Evolutionary conservation across 441 rosid genomes (phyloP), one percentile per base, ranked within the genome.

Genomic region (Erodium texanum): DNA sequence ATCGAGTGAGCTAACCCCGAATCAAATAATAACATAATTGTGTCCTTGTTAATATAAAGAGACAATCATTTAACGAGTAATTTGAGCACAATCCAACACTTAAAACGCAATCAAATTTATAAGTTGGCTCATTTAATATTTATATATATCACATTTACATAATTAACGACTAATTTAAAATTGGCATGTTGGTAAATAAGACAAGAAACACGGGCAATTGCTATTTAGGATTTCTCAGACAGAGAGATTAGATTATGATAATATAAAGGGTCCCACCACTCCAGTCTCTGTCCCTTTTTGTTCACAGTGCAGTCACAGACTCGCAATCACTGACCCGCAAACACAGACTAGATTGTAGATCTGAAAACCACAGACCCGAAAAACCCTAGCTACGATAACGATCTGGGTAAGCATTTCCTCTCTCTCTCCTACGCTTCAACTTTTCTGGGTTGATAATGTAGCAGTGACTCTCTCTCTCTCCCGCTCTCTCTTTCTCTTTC

Each of bases 351-450:
- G 29, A 67, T 75, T 79, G 67, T 70, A 81, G 88, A 85, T 87
- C 90, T 85, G 83, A 70, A 71, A 74, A 74, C 68, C n/a, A 15
- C 41, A 66, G 59, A 34, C 36, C 78, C 61, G 67, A 15, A 73
- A 27, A 59, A 23, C 54, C 71, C 64, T 69, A 36, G 48, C 67
- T 71, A 45, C 67, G 68, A 43, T 67, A 32, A 41, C 72, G 70
- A 79, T 78, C 68, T 75, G 66, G 78, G 89, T 85, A 77, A 72
- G 70, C 66, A 34, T 41, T 75, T 14, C 45, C 68, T 56, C 38
- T 45, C 38, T 52, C 69, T 27, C 29, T 27, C 29, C 34, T 61
- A 29, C 56, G 10, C 41, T 32, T 9, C 41, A 9, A 1, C 32
- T 14, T 65, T 61, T 65, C 18, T 2, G 7, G 2, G 3, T 48